A percentile compares a stretch with the other conserved stretches of the same genome.
These are phyloP conservation scores for Oemleria cerasiformis DNA, from an alignment of 306 rosid species.

Conservation along the genomic window DNA sequence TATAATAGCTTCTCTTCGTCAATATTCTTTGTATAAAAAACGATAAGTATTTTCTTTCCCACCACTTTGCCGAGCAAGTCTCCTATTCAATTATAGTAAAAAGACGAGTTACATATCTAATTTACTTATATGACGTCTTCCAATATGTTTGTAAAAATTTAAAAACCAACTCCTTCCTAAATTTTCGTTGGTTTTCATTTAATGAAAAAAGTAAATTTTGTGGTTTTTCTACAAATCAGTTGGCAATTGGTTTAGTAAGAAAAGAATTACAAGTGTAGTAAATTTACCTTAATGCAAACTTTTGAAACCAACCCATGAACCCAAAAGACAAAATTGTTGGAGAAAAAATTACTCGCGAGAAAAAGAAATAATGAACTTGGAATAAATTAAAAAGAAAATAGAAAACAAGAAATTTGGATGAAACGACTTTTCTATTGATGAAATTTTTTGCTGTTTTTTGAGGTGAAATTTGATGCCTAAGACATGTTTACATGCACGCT, in stretches of 20 bases:
- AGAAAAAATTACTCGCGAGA: neutral
- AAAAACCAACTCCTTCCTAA: too few species aligned
- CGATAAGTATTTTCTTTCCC: too few species aligned
- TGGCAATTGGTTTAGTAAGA: neutral
- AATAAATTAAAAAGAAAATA: neutral
- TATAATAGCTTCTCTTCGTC: too few species aligned
- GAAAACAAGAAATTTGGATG: neutral
- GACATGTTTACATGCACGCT: conserved; percentile 78
- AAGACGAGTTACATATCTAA: too few species aligned
- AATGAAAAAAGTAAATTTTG: too few species aligned
- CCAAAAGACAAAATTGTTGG: neutral
- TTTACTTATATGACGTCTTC: too few species aligned
- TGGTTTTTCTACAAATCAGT: neutral
- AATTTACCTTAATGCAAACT: neutral
- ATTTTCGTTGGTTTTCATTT: too few species aligned
- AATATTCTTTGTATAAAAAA: too few species aligned
- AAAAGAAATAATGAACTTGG: neutral
- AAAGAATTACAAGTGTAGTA: too few species aligned
- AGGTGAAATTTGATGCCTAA: conserved; percentile 5
- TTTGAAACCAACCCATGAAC: neutral
- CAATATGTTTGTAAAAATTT: too few species aligned
- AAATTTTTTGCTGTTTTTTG: neutral
- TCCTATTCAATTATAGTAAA: too few species aligned
- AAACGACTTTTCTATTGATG: conserved; percentile 13
- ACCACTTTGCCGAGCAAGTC: too few species aligned